phyloP scores from a whole-genome alignment of 1,284 basidiomycete species.

The Mycena sp. region DNA sequence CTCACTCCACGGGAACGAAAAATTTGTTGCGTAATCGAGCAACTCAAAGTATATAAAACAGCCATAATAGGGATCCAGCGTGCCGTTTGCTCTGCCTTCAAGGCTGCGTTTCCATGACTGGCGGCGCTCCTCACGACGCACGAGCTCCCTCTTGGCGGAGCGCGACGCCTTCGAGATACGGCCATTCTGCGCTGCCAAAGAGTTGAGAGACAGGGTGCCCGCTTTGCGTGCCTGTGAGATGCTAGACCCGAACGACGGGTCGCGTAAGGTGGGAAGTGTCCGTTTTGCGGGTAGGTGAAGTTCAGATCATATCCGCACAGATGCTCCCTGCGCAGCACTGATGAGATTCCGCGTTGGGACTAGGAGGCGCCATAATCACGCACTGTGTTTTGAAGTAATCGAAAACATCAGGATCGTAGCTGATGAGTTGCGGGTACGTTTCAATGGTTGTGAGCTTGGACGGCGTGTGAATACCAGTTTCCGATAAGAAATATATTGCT shows the following conservation, averaged over 20 bases:
- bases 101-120: conserved; percentile 55
- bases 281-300: conserved; percentile 74
- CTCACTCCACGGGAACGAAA: conserved; percentile 66
- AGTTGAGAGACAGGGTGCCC: not conserved
- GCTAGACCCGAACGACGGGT: conserved; percentile 32
- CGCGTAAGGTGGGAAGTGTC: conserved; percentile 54
- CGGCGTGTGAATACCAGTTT: conserved; percentile 8
- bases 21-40: conserved; percentile 68
- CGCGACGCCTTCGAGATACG: conserved; percentile 5
- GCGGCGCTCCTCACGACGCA: conserved; percentile 38
- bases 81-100: conserved; percentile 54
- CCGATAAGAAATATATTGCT: not conserved
- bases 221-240: not conserved
- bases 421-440: conserved; percentile 78
- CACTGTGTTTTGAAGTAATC: conserved; percentile 75
- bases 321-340: conserved; percentile 51
- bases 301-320: conserved; percentile 75
- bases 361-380: conserved; percentile 36
- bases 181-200: conserved; percentile 2
- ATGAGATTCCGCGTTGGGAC: not conserved
- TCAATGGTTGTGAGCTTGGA: conserved; percentile 63
- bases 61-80: conserved; percentile 67
- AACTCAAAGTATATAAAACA: conserved; percentile 62
- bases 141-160: conserved; percentile 23
- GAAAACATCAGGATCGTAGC: conserved; percentile 70